These are phyloP conservation scores for Turnera subulata DNA, from an alignment of 345 rosid species.

Conservation along the genomic window DNA sequence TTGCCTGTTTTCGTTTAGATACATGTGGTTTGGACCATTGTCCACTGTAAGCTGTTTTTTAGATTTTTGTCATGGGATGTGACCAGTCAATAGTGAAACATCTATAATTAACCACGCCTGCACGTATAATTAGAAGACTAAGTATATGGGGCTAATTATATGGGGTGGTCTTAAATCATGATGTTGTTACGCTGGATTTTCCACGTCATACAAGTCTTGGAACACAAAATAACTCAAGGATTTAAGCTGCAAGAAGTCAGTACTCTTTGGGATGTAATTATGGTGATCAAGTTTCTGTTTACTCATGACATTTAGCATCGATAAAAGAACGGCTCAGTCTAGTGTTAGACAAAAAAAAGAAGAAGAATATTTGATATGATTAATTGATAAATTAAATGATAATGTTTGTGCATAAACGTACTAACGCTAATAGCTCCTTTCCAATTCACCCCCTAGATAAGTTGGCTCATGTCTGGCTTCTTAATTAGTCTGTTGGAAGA, in stretches of 20 bases:
- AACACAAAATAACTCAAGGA: neutral
- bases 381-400: too few species aligned
- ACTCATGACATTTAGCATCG: too few species aligned
- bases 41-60: too few species aligned
- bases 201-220: neutral
- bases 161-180: slow-evolving; percentile 8
- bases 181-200: neutral
- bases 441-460: too few species aligned
- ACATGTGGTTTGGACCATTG: neutral
- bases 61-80: too few species aligned
- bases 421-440: too few species aligned
- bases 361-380: too few species aligned
- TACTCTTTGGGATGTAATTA: neutral
- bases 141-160: slow-evolving; percentile 22
- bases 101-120: slow-evolving; percentile 15
- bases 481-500: slow-evolving; percentile 16
- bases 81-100: neutral
- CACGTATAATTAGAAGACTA: slow-evolving; percentile 2
- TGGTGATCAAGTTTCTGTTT: neutral
- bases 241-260: neutral
- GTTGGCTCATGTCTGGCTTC: too few species aligned
- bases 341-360: too few species aligned
- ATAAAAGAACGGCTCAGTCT: too few species aligned
- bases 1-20: slow-evolving; percentile 21
- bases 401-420: too few species aligned